Percentiles rank a stretch among this genome's conserved stretches.
phyloP scores from a whole-genome alignment of 345 rosid genomes.

The Psidium guajava region DNA sequence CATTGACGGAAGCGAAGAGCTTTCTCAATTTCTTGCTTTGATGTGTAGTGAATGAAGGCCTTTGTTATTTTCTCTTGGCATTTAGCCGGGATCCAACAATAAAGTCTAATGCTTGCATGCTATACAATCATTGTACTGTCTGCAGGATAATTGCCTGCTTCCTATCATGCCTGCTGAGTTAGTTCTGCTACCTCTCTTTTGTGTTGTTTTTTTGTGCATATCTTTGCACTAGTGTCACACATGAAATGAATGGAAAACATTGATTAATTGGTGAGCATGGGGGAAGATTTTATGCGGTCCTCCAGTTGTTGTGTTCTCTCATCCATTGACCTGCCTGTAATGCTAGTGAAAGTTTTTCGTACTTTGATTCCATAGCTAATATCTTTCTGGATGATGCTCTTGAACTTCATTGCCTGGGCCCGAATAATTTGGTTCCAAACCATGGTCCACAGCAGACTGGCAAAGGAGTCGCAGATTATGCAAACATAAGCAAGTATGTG shows the following conservation, averaged over 20 bases:
- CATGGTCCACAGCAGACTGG: conserved; percentile 43
- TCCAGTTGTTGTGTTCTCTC: neutral
- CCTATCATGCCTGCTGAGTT: neutral
- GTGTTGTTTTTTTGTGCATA: neutral
- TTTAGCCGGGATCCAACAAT: neutral
- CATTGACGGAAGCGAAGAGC: neutral
- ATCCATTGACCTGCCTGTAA: neutral
- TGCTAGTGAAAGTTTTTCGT: neutral
- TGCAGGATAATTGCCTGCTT: neutral
- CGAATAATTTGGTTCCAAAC: conserved; percentile 55
- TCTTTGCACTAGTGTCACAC: neutral
- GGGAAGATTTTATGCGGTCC: neutral
- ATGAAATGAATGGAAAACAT: neutral
- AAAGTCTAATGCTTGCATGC: neutral
- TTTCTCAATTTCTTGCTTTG: neutral
- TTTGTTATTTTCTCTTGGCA: neutral
- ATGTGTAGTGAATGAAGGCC: neutral
- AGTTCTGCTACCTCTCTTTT: neutral
- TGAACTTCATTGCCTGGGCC: conserved; percentile 68
- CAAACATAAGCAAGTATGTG: conserved; percentile 12
- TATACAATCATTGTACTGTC: neutral
- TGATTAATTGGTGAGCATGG: neutral
- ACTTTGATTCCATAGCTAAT: neutral
- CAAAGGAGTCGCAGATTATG: conserved; percentile 18
- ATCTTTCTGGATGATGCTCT: conserved; percentile 80